Evolutionary conservation across 495 filamentous ascomycete species (phyloP).

Genomic region (Penicillium chermesinum): DNA sequence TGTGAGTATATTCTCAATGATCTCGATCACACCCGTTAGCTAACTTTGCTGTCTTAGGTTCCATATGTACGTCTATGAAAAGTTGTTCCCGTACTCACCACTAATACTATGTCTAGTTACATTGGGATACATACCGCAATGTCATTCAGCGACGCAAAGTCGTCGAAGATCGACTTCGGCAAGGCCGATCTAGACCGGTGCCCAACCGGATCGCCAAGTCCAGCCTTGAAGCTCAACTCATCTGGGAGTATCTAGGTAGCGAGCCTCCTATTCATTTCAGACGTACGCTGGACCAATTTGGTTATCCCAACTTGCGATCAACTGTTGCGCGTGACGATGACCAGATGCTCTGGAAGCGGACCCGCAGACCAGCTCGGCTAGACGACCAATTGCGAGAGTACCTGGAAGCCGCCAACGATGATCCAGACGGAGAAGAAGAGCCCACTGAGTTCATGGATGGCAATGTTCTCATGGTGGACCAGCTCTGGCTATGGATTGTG

Average conservation of each 20-base stretch:
- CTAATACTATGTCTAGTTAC: conserved; percentile 44
- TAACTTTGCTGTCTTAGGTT: conserved; percentile 4
- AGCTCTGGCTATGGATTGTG: conserved; percentile 65
- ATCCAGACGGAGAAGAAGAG: conserved; percentile 7
- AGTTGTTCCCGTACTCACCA: neutral
- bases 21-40: neutral
- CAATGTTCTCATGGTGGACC: conserved; percentile 65
- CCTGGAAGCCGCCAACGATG: conserved; percentile 14
- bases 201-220: conserved; percentile 50
- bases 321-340: conserved; percentile 61
- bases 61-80: conserved; percentile 22
- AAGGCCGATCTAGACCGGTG: conserved; percentile 55
- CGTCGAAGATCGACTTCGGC: conserved; percentile 48
- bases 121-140: conserved; percentile 62
- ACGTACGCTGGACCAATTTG: conserved; percentile 62
- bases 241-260: conserved; percentile 61
- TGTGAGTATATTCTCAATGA: conserved; percentile 29
- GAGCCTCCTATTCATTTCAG: conserved; percentile 61
- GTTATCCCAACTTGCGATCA: conserved; percentile 58
- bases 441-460: conserved; percentile 45
- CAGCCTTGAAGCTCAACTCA: conserved; percentile 51
- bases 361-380: conserved; percentile 38
- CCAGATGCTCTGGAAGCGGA: conserved; percentile 68
- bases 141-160: conserved; percentile 56
- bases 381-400: conserved; percentile 25